Evolutionary conservation across 495 filamentous ascomycete species (phyloP).

Genomic region (Aspergillus asperescens): DNA sequence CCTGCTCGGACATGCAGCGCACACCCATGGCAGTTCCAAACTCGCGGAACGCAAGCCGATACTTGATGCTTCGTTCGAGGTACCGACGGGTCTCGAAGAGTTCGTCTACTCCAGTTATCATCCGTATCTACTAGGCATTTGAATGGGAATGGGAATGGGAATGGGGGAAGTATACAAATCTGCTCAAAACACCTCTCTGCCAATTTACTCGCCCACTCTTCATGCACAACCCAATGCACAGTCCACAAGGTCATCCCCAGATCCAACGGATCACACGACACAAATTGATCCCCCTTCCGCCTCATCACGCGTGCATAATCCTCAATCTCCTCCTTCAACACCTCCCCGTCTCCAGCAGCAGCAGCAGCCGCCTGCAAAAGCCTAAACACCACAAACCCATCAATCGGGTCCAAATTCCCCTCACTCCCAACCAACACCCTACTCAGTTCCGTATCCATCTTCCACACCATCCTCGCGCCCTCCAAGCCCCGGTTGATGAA

Average conservation of each 20-base stretch:
- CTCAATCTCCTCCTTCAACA: slow-evolving; percentile 48
- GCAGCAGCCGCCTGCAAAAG: slow-evolving; percentile 45
- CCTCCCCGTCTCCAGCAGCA: slow-evolving; percentile 13
- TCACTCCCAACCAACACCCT: slow-evolving; percentile 48
- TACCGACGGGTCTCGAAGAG: slow-evolving; percentile 40
- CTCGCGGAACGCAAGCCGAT: slow-evolving; percentile 58
- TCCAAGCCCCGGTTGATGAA: slow-evolving; percentile 34
- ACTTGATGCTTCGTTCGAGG: slow-evolving; percentile 35
- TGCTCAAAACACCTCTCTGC: slow-evolving; percentile 40
- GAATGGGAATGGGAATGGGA: neutral
- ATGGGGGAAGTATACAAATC: slow-evolving; percentile 29
- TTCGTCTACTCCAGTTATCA: slow-evolving; percentile 25
- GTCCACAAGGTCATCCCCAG: slow-evolving; percentile 65
- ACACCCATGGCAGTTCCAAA: slow-evolving; percentile 57
- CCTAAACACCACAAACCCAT: slow-evolving; percentile 54
- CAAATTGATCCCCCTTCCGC: slow-evolving; percentile 42
- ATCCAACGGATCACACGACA: slow-evolving; percentile 53
- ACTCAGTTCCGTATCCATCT: slow-evolving; percentile 51
- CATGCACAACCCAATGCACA: slow-evolving; percentile 50
- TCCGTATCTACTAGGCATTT: neutral
- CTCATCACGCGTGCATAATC: slow-evolving; percentile 56
- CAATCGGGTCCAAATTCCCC: slow-evolving; percentile 58
- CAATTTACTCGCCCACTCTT: slow-evolving; percentile 49
- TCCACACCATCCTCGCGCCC: slow-evolving; percentile 55
- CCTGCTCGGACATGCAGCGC: slow-evolving; percentile 41